These are phyloP conservation scores for Fusarium compactum DNA, from an alignment of 2,329 filamentous ascomycete species.

Conservation along the genomic window DNA sequence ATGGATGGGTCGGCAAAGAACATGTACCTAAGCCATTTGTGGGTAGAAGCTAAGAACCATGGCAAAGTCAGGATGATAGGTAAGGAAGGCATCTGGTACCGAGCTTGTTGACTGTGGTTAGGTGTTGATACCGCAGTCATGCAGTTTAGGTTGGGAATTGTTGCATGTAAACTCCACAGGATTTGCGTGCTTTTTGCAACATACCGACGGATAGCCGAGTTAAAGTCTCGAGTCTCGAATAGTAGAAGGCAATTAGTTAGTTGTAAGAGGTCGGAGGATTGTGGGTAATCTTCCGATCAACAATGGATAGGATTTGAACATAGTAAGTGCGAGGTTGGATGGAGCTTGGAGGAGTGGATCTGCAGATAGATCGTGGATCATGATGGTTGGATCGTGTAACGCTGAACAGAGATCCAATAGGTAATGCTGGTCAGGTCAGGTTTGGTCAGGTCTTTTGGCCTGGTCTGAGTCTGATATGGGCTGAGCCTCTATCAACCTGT, in stretches of 20 bases:
- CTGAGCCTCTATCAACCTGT: conserved; percentile 1
- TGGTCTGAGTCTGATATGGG: conserved; percentile 17
- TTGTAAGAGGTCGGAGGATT: conserved; percentile 2
- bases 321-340: conserved; percentile 19
- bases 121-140: background rate
- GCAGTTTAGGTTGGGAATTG: conserved; percentile 10
- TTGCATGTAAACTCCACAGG: conserved; percentile 8
- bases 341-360: conserved; percentile 38
- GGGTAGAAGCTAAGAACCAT: conserved; percentile 1
- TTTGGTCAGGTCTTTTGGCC: conserved; percentile 8
- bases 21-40: background rate
- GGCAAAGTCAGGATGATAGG: conserved; percentile 5
- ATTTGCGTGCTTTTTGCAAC: conserved; percentile 3
- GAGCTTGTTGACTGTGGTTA: conserved; percentile 4
- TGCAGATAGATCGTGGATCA: conserved; percentile 37
- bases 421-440: conserved; percentile 6
- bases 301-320: conserved; percentile 10
- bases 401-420: conserved; percentile 26
- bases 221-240: background rate
- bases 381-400: conserved; percentile 38
- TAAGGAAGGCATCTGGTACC: conserved; percentile 2
- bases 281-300: conserved; percentile 36
- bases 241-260: background rate
- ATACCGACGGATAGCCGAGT: conserved; percentile 20
- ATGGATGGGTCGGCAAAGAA: conserved; percentile 11